Percentiles rank a stretch among this genome's conserved stretches.
phyloP scores from a whole-genome alignment of 2,329 filamentous ascomycete genomes.

The Magnaporthiopsis incrustans region DNA sequence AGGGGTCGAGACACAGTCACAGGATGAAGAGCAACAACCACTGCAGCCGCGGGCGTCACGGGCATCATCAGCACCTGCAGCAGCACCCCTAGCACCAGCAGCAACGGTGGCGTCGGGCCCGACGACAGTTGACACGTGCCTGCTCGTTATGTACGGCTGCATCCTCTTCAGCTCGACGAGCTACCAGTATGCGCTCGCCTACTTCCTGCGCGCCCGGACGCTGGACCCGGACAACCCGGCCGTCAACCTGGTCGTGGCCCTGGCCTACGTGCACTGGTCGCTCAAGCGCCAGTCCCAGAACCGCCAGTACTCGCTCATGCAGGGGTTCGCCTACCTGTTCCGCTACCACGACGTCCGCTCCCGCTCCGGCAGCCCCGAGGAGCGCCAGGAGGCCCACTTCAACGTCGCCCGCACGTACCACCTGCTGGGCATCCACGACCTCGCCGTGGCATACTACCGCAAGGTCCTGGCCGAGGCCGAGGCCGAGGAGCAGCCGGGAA shows the following conservation, averaged over 20 bases:
- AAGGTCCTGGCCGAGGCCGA: conserved; percentile 32
- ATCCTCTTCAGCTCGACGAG: conserved; percentile 78
- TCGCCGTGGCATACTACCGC: conserved; percentile 66
- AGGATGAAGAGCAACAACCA: not conserved
- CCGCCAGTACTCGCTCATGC: conserved; percentile 76
- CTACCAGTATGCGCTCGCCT: conserved; percentile 75
- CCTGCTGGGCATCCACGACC: conserved; percentile 60
- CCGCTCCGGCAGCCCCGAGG: conserved; percentile 17
- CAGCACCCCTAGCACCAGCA: conserved; percentile 10
- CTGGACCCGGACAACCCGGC: conserved; percentile 69
- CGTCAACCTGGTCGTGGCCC: conserved; percentile 71
- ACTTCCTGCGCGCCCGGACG: conserved; percentile 72
- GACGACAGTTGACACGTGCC: conserved; percentile 58
- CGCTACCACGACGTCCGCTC: conserved; percentile 59
- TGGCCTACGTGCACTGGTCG: conserved; percentile 81
- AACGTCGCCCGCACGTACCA: conserved; percentile 74
- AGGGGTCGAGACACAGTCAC: not conserved
- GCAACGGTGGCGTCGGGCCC: conserved; percentile 12
- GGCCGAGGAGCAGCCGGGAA: conserved; percentile 9
- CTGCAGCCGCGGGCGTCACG: not conserved
- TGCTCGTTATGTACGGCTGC: conserved; percentile 85
- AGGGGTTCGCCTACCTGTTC: conserved; percentile 75
- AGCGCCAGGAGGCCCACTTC: conserved; percentile 70
- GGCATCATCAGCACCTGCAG: conserved; percentile 15
- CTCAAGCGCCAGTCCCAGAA: conserved; percentile 88